Evolutionary conservation across 805 yeast genomes (phyloP).

Genomic region (Yamadazyma akitaensis): DNA sequence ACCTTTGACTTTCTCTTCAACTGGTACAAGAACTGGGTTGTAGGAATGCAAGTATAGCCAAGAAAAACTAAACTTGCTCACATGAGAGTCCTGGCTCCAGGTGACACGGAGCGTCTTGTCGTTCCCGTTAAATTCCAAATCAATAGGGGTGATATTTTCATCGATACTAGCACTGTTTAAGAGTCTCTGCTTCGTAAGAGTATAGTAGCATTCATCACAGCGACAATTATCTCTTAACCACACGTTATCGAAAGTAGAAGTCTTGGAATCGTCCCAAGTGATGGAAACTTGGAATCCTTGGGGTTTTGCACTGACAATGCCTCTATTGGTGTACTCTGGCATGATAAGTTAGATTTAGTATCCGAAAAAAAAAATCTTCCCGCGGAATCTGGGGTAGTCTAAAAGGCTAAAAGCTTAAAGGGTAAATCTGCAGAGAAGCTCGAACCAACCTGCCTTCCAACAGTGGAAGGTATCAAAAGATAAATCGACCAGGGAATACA

Average conservation of each 20-base stretch:
- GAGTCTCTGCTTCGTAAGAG: constrained; percentile 56
- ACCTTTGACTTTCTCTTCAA: constrained; percentile 24
- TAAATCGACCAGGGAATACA: too few species aligned
- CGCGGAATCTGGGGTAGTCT: background rate
- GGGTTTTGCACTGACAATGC: background rate
- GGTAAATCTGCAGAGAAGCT: too few species aligned
- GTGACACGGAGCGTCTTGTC: constrained; percentile 16
- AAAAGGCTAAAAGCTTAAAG: too few species aligned
- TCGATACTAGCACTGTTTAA: constrained; percentile 49
- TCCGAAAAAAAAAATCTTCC: too few species aligned
- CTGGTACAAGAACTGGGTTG: constrained; percentile 44
- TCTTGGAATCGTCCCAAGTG: constrained; percentile 3
- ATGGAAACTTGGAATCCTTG: background rate
- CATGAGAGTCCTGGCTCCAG: constrained; percentile 45
- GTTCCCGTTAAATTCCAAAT: constrained; percentile 7
- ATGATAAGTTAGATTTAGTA: background rate
- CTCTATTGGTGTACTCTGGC: background rate
- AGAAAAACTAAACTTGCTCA: constrained; percentile 29
- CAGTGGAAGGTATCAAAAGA: too few species aligned
- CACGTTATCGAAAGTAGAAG: constrained; percentile 37
- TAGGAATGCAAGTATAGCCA: constrained; percentile 53
- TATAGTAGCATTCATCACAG: constrained; percentile 52
- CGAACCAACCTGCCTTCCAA: too few species aligned
- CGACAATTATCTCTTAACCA: constrained; percentile 69
- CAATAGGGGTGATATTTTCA: constrained; percentile 24